phyloP scores from a whole-genome alignment of 2,329 filamentous ascomycete genomes.

The Talaromyces sp. region DNA sequence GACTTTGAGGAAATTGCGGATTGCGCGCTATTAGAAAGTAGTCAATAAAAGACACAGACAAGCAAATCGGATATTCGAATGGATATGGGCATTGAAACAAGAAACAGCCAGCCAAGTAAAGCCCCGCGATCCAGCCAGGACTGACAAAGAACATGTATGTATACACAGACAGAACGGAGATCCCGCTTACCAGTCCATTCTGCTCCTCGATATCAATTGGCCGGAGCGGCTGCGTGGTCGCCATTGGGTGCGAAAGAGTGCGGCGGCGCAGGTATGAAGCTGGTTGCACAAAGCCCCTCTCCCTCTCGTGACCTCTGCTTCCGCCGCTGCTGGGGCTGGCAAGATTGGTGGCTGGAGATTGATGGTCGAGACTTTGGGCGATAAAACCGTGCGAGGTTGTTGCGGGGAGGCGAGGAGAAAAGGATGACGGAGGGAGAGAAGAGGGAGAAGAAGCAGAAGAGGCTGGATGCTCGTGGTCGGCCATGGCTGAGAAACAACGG shows the following conservation, averaged over 20 bases:
- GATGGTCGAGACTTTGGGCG: not conserved
- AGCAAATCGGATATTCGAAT: not conserved
- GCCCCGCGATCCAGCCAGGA: not conserved
- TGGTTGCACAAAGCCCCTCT: slow-evolving; percentile 42
- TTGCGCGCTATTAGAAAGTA: slow-evolving; percentile 60
- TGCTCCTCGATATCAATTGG: slow-evolving; percentile 45
- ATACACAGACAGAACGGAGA: not conserved
- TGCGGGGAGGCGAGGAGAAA: slow-evolving; percentile 17
- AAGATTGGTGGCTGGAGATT: slow-evolving; percentile 10
- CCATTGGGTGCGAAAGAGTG: slow-evolving; percentile 34
- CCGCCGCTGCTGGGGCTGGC: slow-evolving; percentile 4
- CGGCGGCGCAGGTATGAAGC: slow-evolving; percentile 40
- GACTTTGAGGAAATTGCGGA: slow-evolving; percentile 92
- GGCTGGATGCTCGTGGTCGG: slow-evolving; percentile 16
- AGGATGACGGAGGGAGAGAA: not conserved
- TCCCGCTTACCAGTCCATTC: slow-evolving; percentile 40
- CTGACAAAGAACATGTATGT: not conserved
- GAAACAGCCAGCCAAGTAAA: too few relatives aligned
- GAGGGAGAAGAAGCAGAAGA: not conserved
- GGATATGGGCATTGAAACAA: not conserved
- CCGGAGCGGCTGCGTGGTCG: slow-evolving; percentile 35
- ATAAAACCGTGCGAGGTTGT: not conserved
- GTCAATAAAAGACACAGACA: not conserved
- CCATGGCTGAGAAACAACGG: slow-evolving; percentile 15
- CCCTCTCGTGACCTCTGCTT: slow-evolving; percentile 35